Percentiles rank a stretch among this genome's conserved stretches.
phyloP scores from a whole-genome alignment of 371 early-diverging fungal species.

The Mucor racemosus region DNA sequence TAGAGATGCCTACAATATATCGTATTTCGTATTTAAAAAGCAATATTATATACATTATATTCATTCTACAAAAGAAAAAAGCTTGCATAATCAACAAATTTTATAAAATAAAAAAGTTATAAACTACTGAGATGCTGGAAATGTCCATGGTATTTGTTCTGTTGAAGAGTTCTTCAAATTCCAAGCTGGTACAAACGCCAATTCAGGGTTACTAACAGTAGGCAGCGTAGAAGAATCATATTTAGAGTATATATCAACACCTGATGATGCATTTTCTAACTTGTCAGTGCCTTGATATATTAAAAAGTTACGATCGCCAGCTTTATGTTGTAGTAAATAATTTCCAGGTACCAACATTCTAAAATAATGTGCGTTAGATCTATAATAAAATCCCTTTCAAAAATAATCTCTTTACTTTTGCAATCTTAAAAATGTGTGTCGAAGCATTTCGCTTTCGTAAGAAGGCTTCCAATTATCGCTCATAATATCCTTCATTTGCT shows the following conservation, averaged over 20 bases:
- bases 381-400: no score
- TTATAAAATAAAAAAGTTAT: neutral
- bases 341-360: conserved; percentile 20
- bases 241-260: neutral
- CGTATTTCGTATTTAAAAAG: conserved; percentile 90
- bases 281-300: conserved; percentile 4
- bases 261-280: neutral
- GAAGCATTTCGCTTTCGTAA: conserved; percentile 22
- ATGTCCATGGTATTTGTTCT: conserved; percentile 16
- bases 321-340: conserved; percentile 18
- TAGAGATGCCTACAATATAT: conserved; percentile 93
- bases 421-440: conserved; percentile 12
- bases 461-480: conserved; percentile 27
- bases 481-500: conserved; percentile 35
- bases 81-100: neutral
- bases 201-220: neutral
- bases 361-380: neutral
- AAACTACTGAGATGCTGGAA: neutral
- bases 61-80: conserved; percentile 72
- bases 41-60: conserved; percentile 86
- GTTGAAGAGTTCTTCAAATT: neutral
- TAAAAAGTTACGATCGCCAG: conserved; percentile 5
- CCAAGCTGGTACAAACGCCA: neutral
- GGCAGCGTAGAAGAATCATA: neutral
- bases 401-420: conserved; percentile 12